Base-by-base conservation (phyloP, 2,329 filamentous ascomycete species). In the Beauveria sp. region DNA sequence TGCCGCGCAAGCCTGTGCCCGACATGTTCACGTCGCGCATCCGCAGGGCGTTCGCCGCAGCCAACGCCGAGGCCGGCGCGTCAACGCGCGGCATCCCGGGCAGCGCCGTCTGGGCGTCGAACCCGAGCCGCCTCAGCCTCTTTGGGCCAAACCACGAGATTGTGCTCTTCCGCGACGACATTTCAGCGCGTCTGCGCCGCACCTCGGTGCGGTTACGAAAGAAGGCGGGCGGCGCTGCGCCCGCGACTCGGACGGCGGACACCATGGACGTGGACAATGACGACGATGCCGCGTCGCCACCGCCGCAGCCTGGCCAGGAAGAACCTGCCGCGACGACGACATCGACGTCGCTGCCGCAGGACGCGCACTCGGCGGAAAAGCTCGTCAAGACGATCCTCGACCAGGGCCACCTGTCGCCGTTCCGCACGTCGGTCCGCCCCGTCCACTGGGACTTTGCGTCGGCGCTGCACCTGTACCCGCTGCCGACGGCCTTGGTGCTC, bases 321-420 rank as follows among this genome's bases (percentile, higher is more conserved):
- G 30, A 66, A 2, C 62, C 67, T 14, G 59, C 63, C 4, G 43
- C 63, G 4, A 63, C 62, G 12, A 26, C 65, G 18, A 42, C 68
- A 1, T 22, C 65, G n/a, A 40, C 67, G 1, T 63, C 59, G 58
- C 66, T 81, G 38, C 73, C 79, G 16, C 75, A 82, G 63, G 83
- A 86, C 64, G 69, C 83, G 22, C 80, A 79, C 59, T 80, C 84
- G 7, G 88, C 89, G 8, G 84, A 88, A 62, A 89, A 90, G 67
- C 81, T 98, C 1, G 92, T 96, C 68, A 96, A 96, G 72, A 96
- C 93, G 0, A 73, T 99, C 10, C 82, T 99, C 8, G 93, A 96
- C 67, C 95, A 99, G 75, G 91, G 91, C 5, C 89, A 91, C 65
- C 82, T 99, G 12, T 87, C 90, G 0, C 95, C 95, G 0, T 99